Evolutionary conservation across 1,284 basidiomycete genomes (phyloP).

Genomic region (Malassezia japonica): DNA sequence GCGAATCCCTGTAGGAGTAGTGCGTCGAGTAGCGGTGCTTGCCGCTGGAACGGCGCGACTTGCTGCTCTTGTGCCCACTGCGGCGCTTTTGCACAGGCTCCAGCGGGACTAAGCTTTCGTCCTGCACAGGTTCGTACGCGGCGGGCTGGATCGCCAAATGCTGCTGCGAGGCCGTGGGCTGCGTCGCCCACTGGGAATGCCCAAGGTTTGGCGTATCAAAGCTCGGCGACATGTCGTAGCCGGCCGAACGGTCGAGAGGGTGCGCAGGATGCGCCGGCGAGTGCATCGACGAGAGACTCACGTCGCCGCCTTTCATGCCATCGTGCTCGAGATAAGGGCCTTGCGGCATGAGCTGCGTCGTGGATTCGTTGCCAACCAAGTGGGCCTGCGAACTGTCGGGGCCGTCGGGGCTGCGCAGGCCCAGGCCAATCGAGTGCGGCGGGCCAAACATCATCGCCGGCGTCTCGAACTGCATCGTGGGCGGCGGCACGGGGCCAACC

Average conservation of each 20-base stretch:
- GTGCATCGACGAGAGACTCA: not conserved
- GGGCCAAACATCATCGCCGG: slow-evolving; percentile 11
- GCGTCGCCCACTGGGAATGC: too few species aligned
- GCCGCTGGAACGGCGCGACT: too few species aligned
- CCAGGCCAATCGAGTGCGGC: slow-evolving; percentile 8
- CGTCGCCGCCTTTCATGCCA: not conserved
- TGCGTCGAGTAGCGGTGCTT: not conserved
- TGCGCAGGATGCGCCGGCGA: not conserved
- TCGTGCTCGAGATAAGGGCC: not conserved
- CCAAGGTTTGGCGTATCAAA: too few species aligned
- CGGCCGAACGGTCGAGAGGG: not conserved
- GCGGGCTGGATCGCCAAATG: too few species aligned
- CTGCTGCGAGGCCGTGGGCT: too few species aligned
- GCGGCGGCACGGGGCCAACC: not conserved
- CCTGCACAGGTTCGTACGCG: too few species aligned
- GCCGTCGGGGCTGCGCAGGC: not conserved
- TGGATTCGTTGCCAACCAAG: not conserved
- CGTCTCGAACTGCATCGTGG: slow-evolving; percentile 9
- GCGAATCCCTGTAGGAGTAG: not conserved
- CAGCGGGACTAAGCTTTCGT: too few species aligned
- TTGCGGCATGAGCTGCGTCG: not conserved
- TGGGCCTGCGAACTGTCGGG: not conserved
- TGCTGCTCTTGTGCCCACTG: too few species aligned
- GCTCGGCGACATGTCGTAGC: too few species aligned
- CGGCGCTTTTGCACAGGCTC: too few species aligned